phyloP scores from a whole-genome alignment of 805 yeast genomes.

The Myxozyma vanderwaltii region DNA sequence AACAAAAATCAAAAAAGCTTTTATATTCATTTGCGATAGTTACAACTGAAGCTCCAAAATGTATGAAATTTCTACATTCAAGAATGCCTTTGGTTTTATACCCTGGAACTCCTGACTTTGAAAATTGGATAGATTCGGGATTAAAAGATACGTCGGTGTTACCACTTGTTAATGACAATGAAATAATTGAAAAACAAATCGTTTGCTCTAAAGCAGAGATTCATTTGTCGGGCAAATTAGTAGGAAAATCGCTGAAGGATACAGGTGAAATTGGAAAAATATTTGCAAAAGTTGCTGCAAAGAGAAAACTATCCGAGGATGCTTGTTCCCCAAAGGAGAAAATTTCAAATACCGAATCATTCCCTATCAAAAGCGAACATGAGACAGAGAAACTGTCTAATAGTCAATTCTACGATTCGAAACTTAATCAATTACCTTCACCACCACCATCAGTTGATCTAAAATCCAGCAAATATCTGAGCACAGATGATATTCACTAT shows the following conservation, averaged over 20 bases:
- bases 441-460: background rate
- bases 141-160: constrained; percentile 50
- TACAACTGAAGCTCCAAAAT: constrained; percentile 69
- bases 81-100: constrained; percentile 76
- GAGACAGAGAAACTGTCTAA: no score
- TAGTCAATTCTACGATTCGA: no score
- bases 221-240: constrained; percentile 27
- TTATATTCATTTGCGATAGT: constrained; percentile 48
- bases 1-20: background rate
- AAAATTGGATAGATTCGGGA: constrained; percentile 62
- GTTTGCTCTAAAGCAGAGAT: constrained; percentile 21
- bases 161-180: constrained; percentile 48
- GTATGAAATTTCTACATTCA: constrained; percentile 67
- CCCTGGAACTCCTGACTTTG: constrained; percentile 58
- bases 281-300: constrained; percentile 3
- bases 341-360: no score
- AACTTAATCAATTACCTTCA: background rate
- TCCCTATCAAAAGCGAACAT: background rate
- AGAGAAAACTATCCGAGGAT: background rate
- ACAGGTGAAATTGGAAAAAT: constrained; percentile 4
- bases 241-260: constrained; percentile 7
- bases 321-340: no score
- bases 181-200: constrained; percentile 4
- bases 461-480: background rate
- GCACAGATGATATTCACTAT: background rate